Evolutionary conservation across 257 asterid genomes (phyloP).

Genomic region (Lavandula angustifolia): DNA sequence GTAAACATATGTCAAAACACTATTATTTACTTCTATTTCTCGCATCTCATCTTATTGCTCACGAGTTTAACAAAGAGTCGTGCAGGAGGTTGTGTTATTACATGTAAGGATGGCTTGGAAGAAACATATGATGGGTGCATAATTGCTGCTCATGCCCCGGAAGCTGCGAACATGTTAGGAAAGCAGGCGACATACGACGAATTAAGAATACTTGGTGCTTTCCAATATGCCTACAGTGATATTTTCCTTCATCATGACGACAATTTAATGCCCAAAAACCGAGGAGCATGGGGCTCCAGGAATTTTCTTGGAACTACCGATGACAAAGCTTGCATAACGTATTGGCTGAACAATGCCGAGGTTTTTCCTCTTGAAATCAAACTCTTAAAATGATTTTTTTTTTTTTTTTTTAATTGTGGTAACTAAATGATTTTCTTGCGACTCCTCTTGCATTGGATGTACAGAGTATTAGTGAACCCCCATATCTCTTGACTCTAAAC

Average conservation of each 20-base stretch:
- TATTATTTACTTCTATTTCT: not conserved
- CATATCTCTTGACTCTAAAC: slow-evolving; percentile 60
- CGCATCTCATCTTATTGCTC: not conserved
- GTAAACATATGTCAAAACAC: slow-evolving; percentile 32
- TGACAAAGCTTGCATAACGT: slow-evolving; percentile 56
- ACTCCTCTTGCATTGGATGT: not conserved
- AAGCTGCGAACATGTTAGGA: slow-evolving; percentile 60
- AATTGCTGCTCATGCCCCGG: slow-evolving; percentile 69
- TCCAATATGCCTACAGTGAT: slow-evolving; percentile 69
- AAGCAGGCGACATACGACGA: slow-evolving; percentile 47
- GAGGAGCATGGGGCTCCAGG: slow-evolving; percentile 74
- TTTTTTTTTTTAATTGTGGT: not conserved
- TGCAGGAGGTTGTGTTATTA: slow-evolving; percentile 52
- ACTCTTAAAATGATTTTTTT: no score
- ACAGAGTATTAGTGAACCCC: slow-evolving; percentile 56
- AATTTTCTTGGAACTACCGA: slow-evolving; percentile 67
- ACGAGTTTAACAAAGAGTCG: not conserved
- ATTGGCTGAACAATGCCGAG: slow-evolving; percentile 81
- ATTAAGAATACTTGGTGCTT: slow-evolving; percentile 55
- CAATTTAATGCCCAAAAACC: slow-evolving; percentile 66
- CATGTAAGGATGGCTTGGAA: slow-evolving; percentile 45
- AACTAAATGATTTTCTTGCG: not conserved
- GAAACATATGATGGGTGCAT: slow-evolving; percentile 60
- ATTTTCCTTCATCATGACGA: slow-evolving; percentile 71
- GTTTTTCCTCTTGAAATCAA: no score